phyloP scores from a whole-genome alignment of 164 flowering plant genomes.

The Vitis cinerea region DNA sequence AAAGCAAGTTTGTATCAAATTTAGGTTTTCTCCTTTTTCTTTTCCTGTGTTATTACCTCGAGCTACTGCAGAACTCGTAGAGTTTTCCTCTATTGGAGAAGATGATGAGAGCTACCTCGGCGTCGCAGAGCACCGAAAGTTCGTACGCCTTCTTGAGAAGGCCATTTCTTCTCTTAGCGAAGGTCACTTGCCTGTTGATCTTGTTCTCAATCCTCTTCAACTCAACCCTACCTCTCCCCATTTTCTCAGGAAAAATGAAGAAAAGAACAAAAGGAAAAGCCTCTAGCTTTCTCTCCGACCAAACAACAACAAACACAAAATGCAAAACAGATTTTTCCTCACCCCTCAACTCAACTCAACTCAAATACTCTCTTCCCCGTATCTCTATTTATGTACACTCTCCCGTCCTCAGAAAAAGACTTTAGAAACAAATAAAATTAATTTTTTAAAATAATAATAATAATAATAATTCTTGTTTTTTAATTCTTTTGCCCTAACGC shows the following conservation, averaged over 20 bases:
- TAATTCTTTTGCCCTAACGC: too few species aligned
- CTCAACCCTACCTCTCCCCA: slow-evolving; percentile 94
- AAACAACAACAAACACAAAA: not conserved
- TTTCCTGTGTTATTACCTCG: slow-evolving; percentile 44
- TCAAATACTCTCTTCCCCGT: too few species aligned
- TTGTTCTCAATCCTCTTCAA: slow-evolving; percentile 94
- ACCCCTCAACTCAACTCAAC: too few species aligned
- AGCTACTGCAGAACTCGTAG: slow-evolving; percentile 83
- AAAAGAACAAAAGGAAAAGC: too few species aligned
- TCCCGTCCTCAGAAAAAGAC: too few species aligned
- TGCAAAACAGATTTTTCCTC: too few species aligned
- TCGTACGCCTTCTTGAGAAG: slow-evolving; percentile 92
- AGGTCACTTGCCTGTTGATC: slow-evolving; percentile 89
- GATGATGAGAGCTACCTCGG: slow-evolving; percentile 89
- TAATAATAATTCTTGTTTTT: too few species aligned
- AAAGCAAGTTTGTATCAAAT: too few species aligned
- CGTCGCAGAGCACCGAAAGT: slow-evolving; percentile 85
- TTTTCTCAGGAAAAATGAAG: slow-evolving; percentile 11
- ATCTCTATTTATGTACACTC: too few species aligned
- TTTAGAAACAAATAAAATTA: too few species aligned
- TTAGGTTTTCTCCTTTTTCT: not conserved
- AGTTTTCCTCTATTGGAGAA: slow-evolving; percentile 92
- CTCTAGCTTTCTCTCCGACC: slow-evolving; percentile 4
- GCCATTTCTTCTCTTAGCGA: slow-evolving; percentile 85
- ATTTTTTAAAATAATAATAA: too few species aligned